phyloP scores from a whole-genome alignment of 257 asterid species.

The Echites panduratus region DNA sequence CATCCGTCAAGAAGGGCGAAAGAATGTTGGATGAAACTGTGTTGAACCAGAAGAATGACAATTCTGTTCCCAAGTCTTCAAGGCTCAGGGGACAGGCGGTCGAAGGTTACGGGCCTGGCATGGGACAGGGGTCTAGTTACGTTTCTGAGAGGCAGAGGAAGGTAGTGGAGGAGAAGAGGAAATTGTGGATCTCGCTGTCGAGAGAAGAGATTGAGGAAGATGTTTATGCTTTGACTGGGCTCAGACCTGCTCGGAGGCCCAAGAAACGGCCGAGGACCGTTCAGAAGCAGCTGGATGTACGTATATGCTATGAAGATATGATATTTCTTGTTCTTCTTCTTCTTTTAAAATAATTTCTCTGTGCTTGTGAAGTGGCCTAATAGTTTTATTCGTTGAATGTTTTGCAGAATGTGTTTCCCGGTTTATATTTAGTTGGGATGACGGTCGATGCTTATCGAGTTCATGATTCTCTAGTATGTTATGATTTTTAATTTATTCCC shows the following conservation, averaged over 20 bases:
- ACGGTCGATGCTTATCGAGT: conserved; percentile 50
- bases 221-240: conserved; percentile 72
- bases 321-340: not conserved
- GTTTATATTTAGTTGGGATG: conserved; percentile 61
- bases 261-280: conserved; percentile 60
- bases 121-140: conserved; percentile 20
- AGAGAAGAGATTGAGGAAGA: conserved; percentile 91
- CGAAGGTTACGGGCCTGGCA: conserved; percentile 23
- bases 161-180: conserved; percentile 41
- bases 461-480: conserved; percentile 48
- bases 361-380: not conserved
- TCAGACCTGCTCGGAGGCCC: conserved; percentile 71
- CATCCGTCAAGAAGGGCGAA: conserved; percentile 17
- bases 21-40: conserved; percentile 23
- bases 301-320: not conserved
- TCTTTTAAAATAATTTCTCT: not conserved
- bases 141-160: conserved; percentile 25
- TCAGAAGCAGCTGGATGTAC: conserved; percentile 78
- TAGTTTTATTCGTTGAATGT: not conserved
- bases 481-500: not conserved
- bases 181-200: conserved; percentile 75
- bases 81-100: conserved; percentile 23
- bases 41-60: conserved; percentile 18
- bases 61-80: conserved; percentile 1
- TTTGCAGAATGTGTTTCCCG: conserved; percentile 63